phyloP scores from a whole-genome alignment of 2,329 filamentous ascomycete species.

The Herpotrichia juniperi region DNA sequence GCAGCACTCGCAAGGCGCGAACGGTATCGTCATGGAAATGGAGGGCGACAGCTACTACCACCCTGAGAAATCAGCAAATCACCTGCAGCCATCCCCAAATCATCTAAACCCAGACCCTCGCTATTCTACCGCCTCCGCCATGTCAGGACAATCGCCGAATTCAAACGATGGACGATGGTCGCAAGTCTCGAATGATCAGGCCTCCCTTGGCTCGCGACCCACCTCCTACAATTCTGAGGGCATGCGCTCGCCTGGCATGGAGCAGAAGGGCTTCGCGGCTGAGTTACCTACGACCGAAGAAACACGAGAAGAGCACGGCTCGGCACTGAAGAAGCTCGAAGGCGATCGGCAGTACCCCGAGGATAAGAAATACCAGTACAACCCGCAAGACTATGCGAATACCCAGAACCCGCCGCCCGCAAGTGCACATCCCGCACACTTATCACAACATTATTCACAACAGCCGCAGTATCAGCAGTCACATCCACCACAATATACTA shows the following conservation, averaged over 20 bases:
- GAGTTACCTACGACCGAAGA: slow-evolving; percentile 45
- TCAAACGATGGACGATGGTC: slow-evolving; percentile 40
- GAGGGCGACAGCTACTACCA: slow-evolving; percentile 50
- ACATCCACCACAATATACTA: neutral
- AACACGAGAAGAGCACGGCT: slow-evolving; percentile 39
- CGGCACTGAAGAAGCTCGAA: slow-evolving; percentile 22
- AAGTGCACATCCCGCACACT: slow-evolving; percentile 20
- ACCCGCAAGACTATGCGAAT: slow-evolving; percentile 41
- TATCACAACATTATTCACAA: slow-evolving; percentile 7
- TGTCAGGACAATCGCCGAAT: slow-evolving; percentile 32
- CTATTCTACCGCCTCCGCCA: slow-evolving; percentile 27
- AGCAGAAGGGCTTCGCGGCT: slow-evolving; percentile 39
- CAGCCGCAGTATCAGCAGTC: neutral
- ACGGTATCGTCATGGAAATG: slow-evolving; percentile 48
- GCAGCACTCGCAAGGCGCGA: slow-evolving; percentile 30
- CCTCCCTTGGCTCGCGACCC: slow-evolving; percentile 36
- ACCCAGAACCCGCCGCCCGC: slow-evolving; percentile 15
- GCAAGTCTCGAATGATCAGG: slow-evolving; percentile 31
- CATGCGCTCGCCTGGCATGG: slow-evolving; percentile 40
- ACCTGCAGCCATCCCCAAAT: slow-evolving; percentile 29
- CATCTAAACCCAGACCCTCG: slow-evolving; percentile 32
- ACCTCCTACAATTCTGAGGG: slow-evolving; percentile 45
- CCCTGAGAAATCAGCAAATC: slow-evolving; percentile 31
- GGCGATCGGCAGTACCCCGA: slow-evolving; percentile 19
- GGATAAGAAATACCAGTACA: slow-evolving; percentile 38